Base-by-base conservation (phyloP, 495 filamentous ascomycete genomes). In the Neurospora sp. region DNA sequence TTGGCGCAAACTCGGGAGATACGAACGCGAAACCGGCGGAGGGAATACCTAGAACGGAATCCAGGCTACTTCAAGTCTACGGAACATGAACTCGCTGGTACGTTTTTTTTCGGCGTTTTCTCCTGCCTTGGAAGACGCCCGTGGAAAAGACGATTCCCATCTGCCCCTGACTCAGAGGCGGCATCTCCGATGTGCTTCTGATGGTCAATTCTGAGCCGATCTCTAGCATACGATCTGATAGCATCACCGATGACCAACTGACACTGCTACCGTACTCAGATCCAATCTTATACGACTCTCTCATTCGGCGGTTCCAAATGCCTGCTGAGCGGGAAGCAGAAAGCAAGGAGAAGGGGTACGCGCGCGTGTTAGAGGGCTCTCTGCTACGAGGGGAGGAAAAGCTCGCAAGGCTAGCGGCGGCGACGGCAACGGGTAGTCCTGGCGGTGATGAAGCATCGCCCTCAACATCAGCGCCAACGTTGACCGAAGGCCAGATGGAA, bases 281-380 rank as follows among this genome's bases (percentile, higher is more conserved):
- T 80, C 92, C 93, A 0, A 83, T 94, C 31, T 86, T 94, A 59
- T 94, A 96, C 83, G 92, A 95, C 78, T 88, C 88, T 71, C 84
- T 94, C 17, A 88, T 96, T 76, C 90, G 92, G 62, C 91, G 90
- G 74, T 94, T 94, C 81, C 92, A 93, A 71, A 89, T 89, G 4
- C 79, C 91, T 17, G 85, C 86, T 17, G 93, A 96, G 82, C 86
- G 92, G 71, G 90, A 93, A 79, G 87, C 85, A 17, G 91, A 93
- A 73, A 92, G 90, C 15, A 88, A 87, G 17, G 83, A 81, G 4
- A 92, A 92, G 78, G 92, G 93, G 1, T 94, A 93, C 78, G 89
- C 90, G 4, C 90, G 92, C 15, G 82, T 90, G 4, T 85, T 95
- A 0, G 89, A 94, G 77, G 88, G 91, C 2, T 92, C 93, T 75